Percentiles rank a stretch among this genome's conserved stretches.
Evolutionary conservation across 2,329 filamentous ascomycete genomes (phyloP).

Genomic region (Aspergillus sp.): DNA sequence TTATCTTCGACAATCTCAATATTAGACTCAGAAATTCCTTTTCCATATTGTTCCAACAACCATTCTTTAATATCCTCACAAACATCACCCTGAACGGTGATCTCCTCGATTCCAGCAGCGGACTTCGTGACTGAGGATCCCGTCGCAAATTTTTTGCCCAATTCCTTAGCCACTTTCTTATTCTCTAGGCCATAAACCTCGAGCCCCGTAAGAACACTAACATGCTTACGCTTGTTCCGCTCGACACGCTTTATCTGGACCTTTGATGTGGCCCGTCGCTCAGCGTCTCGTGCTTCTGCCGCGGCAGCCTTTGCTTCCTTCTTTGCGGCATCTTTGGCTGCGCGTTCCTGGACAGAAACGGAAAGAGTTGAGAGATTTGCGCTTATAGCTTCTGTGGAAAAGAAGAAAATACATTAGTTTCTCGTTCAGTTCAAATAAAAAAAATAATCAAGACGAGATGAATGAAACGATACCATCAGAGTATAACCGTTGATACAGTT

Average conservation of each 20-base stretch:
- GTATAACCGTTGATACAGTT: slow-evolving; percentile 77
- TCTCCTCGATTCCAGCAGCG: slow-evolving; percentile 84
- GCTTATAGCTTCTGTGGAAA: slow-evolving; percentile 68
- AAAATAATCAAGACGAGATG: background rate
- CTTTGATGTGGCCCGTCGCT: slow-evolving; percentile 78
- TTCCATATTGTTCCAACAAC: slow-evolving; percentile 77
- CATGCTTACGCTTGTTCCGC: slow-evolving; percentile 95
- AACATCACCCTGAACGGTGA: slow-evolving; percentile 95
- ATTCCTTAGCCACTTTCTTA: slow-evolving; percentile 94
- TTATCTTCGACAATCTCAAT: slow-evolving; percentile 94
- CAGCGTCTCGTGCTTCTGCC: slow-evolving; percentile 77
- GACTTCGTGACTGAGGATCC: slow-evolving; percentile 90
- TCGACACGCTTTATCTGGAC: slow-evolving; percentile 95
- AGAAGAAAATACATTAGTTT: background rate
- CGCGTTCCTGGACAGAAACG: slow-evolving; percentile 88
- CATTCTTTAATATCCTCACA: slow-evolving; percentile 94
- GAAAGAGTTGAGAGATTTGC: slow-evolving; percentile 83
- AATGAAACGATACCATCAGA: slow-evolving; percentile 66
- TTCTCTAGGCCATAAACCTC: slow-evolving; percentile 89
- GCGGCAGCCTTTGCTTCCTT: slow-evolving; percentile 93
- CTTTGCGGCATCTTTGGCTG: slow-evolving; percentile 93
- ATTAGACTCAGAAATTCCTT: slow-evolving; percentile 89
- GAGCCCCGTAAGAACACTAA: slow-evolving; percentile 86
- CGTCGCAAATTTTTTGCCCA: slow-evolving; percentile 98
- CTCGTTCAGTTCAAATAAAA: background rate